phyloP scores from a whole-genome alignment of 179 eudicot species.

The Gypsophila paniculata region DNA sequence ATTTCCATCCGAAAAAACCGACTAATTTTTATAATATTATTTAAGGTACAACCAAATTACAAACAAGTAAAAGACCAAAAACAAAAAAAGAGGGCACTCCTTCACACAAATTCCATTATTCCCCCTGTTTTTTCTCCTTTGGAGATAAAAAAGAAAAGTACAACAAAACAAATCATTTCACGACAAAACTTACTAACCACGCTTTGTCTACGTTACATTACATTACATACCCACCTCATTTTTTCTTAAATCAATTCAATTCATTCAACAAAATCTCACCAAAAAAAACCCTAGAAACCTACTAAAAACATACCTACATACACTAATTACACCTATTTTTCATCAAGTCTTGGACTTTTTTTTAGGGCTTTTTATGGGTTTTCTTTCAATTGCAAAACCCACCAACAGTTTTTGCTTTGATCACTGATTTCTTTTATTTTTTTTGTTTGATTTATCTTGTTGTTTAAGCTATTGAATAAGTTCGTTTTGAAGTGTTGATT shows the following conservation, averaged over 20 bases:
- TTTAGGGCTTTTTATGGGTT: constrained; percentile 41
- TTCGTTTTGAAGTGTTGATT: constrained; percentile 10
- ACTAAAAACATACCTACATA: neutral
- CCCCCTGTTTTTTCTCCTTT: constrained; percentile 29
- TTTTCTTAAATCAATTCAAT: too few species aligned
- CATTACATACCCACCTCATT: constrained; percentile 20
- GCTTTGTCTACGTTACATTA: constrained; percentile 40
- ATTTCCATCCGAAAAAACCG: too few species aligned
- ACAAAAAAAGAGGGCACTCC: constrained; percentile 31
- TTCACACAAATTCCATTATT: constrained; percentile 65
- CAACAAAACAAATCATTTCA: constrained; percentile 33
- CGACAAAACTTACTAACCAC: constrained; percentile 55
- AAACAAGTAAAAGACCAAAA: neutral
- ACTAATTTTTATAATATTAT: neutral
- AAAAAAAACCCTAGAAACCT: neutral
- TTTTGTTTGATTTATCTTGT: constrained; percentile 17
- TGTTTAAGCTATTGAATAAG: constrained; percentile 6
- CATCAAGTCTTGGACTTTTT: constrained; percentile 17
- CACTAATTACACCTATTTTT: constrained; percentile 3
- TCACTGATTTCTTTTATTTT: constrained; percentile 24
- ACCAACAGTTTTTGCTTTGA: constrained; percentile 26
- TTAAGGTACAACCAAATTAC: neutral
- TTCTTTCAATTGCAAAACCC: constrained; percentile 43
- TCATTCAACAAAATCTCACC: constrained; percentile 4
- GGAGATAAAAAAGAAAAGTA: constrained; percentile 19